A percentile compares a stretch with the other conserved stretches of the same genome.
Conservation (phyloP, 805 yeast genomes). For the Candida khao-thaluensis region DNA sequence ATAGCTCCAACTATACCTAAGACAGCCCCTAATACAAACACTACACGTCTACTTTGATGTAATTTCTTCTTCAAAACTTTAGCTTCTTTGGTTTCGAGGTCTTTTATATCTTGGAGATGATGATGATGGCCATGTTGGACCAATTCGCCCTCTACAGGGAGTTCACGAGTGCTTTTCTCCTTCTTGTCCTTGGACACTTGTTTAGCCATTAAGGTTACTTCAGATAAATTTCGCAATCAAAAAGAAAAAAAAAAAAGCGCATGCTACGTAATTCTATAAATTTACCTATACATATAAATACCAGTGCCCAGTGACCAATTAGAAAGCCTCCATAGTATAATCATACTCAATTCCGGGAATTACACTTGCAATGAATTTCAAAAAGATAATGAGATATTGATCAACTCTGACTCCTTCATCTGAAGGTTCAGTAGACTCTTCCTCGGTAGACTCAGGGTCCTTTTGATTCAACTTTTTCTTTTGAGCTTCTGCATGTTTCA, state of each 20-base stretch:
- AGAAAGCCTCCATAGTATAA: conserved; percentile 95
- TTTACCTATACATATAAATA: conserved; percentile 2
- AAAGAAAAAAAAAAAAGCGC: not conserved
- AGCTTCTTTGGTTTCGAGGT: conserved; percentile 8
- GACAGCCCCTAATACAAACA: conserved; percentile 69
- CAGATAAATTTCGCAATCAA: conserved; percentile 4
- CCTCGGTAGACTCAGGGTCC: not conserved
- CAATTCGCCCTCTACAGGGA: conserved; percentile 9
- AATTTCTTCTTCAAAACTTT: conserved; percentile 22
- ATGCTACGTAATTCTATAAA: conserved; percentile 2
- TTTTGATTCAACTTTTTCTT: conserved; percentile 15
- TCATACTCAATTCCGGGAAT: conserved; percentile 98
- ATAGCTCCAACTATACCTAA: conserved; percentile 67
- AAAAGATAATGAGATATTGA: conserved; percentile 83
- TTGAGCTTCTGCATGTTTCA: conserved; percentile 63
- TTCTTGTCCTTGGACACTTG: conserved; percentile 10
- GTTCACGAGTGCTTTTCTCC: conserved; percentile 6
- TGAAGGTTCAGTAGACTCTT: conserved; percentile 14
- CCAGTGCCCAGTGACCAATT: conserved; percentile 6
- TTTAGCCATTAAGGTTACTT: conserved; percentile 14
- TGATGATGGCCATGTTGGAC: conserved; percentile 39
- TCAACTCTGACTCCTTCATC: conserved; percentile 65
- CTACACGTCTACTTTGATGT: conserved; percentile 54
- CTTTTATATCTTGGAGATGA: conserved; percentile 31
- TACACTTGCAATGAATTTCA: conserved; percentile 93